Conservation (phyloP, 2,329 filamentous ascomycete genomes). For the Ceratocystis cacaofunesta region DNA sequence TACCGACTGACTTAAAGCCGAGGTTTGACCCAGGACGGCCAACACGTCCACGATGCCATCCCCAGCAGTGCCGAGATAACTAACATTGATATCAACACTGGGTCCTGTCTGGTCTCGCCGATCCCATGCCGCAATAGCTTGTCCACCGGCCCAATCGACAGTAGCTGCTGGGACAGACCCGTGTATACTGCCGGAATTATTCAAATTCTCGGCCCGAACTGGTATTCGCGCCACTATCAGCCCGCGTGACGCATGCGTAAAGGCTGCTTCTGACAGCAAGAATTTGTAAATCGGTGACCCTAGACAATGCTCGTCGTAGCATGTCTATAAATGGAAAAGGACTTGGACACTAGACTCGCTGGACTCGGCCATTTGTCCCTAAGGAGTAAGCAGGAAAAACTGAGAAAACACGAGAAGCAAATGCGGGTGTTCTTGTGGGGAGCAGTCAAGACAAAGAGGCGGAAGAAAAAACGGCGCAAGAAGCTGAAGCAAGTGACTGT, state of each 20-base stretch:
- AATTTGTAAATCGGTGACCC: conserved; percentile 20
- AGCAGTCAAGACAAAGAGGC: not conserved
- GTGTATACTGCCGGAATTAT: conserved; percentile 43
- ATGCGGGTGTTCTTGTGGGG: not conserved
- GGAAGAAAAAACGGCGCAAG: no score
- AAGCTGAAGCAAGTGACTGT: no score
- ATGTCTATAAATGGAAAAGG: conserved; percentile 18
- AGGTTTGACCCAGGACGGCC: conserved; percentile 52
- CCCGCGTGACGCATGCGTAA: conserved; percentile 20
- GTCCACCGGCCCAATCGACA: conserved; percentile 57
- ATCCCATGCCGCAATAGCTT: conserved; percentile 55
- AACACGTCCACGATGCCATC: conserved; percentile 47
- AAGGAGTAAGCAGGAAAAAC: not conserved
- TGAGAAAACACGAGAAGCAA: not conserved
- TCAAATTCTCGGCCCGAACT: conserved; percentile 19
- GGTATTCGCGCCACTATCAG: conserved; percentile 19
- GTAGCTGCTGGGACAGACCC: conserved; percentile 57
- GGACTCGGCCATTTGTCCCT: conserved; percentile 7
- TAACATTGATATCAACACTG: conserved; percentile 60
- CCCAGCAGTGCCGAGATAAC: conserved; percentile 40
- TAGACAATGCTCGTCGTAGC: conserved; percentile 19
- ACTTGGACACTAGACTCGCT: conserved; percentile 17
- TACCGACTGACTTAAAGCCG: conserved; percentile 52
- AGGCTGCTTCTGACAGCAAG: conserved; percentile 18
- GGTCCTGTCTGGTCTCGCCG: conserved; percentile 49